Evolutionary conservation across 2,329 filamentous ascomycete species (phyloP), one percentile per base, ranked within the genome.

Genomic region (Dactylonectria estremocensis): DNA sequence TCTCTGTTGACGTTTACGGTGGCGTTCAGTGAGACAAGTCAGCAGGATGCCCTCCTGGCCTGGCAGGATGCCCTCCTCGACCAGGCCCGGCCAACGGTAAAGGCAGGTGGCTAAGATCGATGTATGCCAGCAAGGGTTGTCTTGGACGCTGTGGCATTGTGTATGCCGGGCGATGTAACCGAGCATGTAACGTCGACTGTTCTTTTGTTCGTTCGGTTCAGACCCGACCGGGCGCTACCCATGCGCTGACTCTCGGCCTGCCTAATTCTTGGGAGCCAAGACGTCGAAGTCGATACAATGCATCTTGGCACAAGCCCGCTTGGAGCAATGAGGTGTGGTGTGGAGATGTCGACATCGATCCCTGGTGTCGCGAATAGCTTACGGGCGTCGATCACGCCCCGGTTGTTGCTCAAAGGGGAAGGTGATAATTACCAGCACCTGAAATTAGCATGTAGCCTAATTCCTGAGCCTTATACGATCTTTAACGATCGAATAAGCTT

Each of bases 341-440:
- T 45, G 48, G 28, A 16, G 49, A 68, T 68, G 65, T 64, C 65
- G 65, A 68, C 65, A 68, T 68, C 56, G 11, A 50, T 49, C 65
- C 65, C 60, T 28, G 56, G 49, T 20, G 50, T 63, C 50, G 53
- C 65, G 65, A 53, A 61, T 68, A 37, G 14, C 48, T 37, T 37
- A 22, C 45, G 45, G 3, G 16, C 18, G 52, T 43, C 59, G 35
- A 58, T 66, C 40, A 45, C 22, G 18, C 31, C 33, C 43, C 13
- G 28, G 35, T 18, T 20, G 33, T 43, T 54, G 37, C 64, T 63
- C 20, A 28, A 63, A 48, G 18, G 9, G 59, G 64, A 67, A 67
- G 64, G 64, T 67, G 59, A 89, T 18, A 8, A 35, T 3, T 35
- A 18, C 20, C 16, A 14, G 31, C 2, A 18, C 43, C 24, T 37